phyloP scores from a whole-genome alignment of 768 basidiomycete genomes.

The Lactifluus volemus region DNA sequence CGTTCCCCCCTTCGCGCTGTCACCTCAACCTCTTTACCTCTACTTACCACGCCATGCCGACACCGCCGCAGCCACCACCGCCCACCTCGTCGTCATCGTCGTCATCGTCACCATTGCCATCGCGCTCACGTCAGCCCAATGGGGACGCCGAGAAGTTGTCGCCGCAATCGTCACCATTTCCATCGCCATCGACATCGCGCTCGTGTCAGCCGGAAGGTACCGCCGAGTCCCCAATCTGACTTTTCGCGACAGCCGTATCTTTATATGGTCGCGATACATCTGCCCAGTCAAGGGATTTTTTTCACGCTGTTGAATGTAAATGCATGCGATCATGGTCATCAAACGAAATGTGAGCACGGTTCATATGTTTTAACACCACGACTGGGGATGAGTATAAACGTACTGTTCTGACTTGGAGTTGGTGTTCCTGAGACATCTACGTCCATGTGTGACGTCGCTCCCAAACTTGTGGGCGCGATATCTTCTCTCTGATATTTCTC shows the following conservation, averaged over 20 bases:
- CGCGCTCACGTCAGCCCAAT: no score
- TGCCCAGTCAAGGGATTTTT: not conserved
- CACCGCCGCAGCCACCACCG: not conserved
- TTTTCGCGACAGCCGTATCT: constrained; percentile 5
- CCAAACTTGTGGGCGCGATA: not conserved
- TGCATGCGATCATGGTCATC: not conserved
- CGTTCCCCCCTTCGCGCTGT: constrained; percentile 5
- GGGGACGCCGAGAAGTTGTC: no score
- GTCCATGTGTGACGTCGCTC: constrained; percentile 9
- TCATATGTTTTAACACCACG: not conserved
- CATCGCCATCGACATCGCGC: not conserved
- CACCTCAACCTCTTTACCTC: constrained; percentile 12
- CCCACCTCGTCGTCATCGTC: no score
- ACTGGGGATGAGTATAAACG: constrained; percentile 4
- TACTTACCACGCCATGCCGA: not conserved
- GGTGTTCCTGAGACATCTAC: constrained; percentile 3
- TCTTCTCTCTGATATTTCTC: constrained; percentile 14
- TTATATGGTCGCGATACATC: constrained; percentile 13
- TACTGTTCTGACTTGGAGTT: constrained; percentile 12
- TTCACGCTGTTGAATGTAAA: no score
- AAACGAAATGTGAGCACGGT: not conserved
- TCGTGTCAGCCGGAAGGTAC: not conserved
- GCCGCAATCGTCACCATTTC: not conserved
- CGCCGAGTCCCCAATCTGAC: constrained; percentile 6
- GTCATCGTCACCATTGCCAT: no score